Evolutionary conservation across 352 stramenopile genomes (phyloP).

Genomic region (Phytopythium boreale): DNA sequence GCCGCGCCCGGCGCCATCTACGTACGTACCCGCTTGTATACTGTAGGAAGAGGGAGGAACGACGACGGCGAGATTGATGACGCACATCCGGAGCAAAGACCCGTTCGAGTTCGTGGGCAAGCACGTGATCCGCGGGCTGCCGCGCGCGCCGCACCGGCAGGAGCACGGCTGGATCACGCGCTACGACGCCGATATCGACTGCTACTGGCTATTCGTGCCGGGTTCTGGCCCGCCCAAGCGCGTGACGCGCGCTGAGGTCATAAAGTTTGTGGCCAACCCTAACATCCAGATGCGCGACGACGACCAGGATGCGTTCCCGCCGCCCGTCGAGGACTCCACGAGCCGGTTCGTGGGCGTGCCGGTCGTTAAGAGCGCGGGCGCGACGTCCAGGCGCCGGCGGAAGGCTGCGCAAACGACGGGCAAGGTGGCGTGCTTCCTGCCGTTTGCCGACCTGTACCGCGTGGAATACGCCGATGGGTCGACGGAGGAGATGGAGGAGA

Average conservation of each 20-base stretch:
- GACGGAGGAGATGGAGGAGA: constrained; percentile 43
- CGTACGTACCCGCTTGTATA: too few species aligned
- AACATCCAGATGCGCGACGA: constrained; percentile 49
- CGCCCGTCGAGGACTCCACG: constrained; percentile 42
- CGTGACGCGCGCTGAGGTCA: constrained; percentile 51
- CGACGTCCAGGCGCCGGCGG: not conserved
- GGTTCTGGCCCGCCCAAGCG: constrained; percentile 21
- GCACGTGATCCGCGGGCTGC: constrained; percentile 40
- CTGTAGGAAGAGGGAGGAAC: too few species aligned
- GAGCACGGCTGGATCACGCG: constrained; percentile 71
- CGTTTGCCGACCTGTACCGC: constrained; percentile 55
- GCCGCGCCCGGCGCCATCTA: too few species aligned
- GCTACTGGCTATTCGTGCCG: constrained; percentile 66
- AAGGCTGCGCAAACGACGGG: constrained; percentile 15
- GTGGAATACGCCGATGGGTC: constrained; percentile 52
- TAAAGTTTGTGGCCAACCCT: constrained; percentile 56
- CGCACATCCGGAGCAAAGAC: constrained; percentile 47
- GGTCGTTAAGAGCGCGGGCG: constrained; percentile 3
- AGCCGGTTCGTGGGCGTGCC: constrained; percentile 55
- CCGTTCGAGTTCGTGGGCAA: constrained; percentile 62
- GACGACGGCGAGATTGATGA: constrained; percentile 14
- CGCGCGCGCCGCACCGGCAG: constrained; percentile 12
- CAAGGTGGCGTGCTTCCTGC: constrained; percentile 49
- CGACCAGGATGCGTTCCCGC: constrained; percentile 41
- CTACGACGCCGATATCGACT: constrained; percentile 58